A percentile compares a stretch with the other conserved stretches of the same genome.
Evolutionary conservation across 2,329 filamentous ascomycete genomes (phyloP).

Genomic region (Scedosporium minutisporum): DNA sequence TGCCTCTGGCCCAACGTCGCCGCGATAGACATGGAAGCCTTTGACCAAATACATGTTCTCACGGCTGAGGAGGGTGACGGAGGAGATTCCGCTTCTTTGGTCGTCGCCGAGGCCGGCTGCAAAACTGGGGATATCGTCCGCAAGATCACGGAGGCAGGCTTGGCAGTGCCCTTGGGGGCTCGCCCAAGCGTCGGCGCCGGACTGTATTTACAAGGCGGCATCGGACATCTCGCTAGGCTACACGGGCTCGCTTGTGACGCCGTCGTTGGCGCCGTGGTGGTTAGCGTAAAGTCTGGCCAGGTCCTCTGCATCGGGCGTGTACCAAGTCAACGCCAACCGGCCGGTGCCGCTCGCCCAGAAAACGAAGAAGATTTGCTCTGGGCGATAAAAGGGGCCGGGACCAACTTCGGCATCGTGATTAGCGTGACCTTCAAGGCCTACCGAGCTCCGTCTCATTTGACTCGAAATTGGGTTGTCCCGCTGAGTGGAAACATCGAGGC

Average conservation of each 20-base stretch:
- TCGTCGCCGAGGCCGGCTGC: conserved; percentile 46
- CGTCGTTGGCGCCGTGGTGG: conserved; percentile 49
- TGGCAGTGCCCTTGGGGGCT: conserved; percentile 49
- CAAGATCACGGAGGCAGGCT: conserved; percentile 31
- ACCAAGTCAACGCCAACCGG: conserved; percentile 32
- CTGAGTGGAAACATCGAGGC: conserved; percentile 19
- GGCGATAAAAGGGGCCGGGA: conserved; percentile 49
- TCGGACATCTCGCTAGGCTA: conserved; percentile 46
- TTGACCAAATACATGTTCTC: conserved; percentile 39
- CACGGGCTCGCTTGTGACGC: conserved; percentile 50
- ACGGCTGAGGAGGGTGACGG: conserved; percentile 11
- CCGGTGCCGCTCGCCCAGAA: conserved; percentile 28
- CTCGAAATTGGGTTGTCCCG: conserved; percentile 30
- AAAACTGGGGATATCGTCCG: conserved; percentile 43
- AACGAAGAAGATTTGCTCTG: conserved; percentile 44
- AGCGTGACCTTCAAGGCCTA: conserved; percentile 41
- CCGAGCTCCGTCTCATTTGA: conserved; percentile 27
- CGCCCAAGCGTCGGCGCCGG: conserved; percentile 56
- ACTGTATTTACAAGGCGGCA: conserved; percentile 55
- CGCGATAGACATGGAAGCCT: conserved; percentile 48
- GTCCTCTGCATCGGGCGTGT: conserved; percentile 43
- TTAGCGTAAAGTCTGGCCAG: conserved; percentile 37
- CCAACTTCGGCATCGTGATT: conserved; percentile 48
- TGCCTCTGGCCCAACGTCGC: conserved; percentile 44
- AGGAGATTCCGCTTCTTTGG: conserved; percentile 19